Conservation (phyloP, 805 yeast species). For the Candida maris region DNA sequence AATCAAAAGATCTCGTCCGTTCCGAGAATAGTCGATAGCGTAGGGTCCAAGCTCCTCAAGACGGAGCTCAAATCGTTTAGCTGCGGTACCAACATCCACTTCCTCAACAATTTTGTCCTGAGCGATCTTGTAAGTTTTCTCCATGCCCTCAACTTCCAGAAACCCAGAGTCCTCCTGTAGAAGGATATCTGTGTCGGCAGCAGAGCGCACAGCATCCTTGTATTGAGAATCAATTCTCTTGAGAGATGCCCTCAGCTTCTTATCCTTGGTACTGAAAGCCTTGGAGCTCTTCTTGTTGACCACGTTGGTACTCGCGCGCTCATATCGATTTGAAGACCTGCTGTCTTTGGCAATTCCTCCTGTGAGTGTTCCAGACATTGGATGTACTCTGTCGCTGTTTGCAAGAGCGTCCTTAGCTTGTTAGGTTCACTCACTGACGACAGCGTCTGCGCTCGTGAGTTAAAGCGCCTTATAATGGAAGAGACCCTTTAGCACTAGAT, state of each 20-base stretch:
- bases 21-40: constrained; percentile 71
- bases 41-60: constrained; percentile 86
- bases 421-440: too few species aligned
- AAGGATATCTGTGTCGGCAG: constrained; percentile 82
- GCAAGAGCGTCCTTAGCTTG: too few species aligned
- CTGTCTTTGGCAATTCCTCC: too few species aligned
- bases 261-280: constrained; percentile 46
- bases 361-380: too few species aligned
- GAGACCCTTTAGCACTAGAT: too few species aligned
- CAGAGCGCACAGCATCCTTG: constrained; percentile 74
- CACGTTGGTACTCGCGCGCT: constrained; percentile 6
- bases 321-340: constrained; percentile 7
- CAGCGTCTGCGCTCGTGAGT: too few species aligned
- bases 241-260: constrained; percentile 60
- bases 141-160: constrained; percentile 94
- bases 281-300: constrained; percentile 24
- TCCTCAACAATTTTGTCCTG: constrained; percentile 74
- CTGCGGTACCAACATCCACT: constrained; percentile 74
- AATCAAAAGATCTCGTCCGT: constrained; percentile 79
- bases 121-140: constrained; percentile 77
- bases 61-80: constrained; percentile 69
- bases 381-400: too few species aligned
- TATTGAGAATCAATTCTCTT: constrained; percentile 67
- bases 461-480: too few species aligned
- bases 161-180: constrained; percentile 82